Conservation (phyloP, 2,329 filamentous ascomycete genomes). For the Periconia macrospinosa region DNA sequence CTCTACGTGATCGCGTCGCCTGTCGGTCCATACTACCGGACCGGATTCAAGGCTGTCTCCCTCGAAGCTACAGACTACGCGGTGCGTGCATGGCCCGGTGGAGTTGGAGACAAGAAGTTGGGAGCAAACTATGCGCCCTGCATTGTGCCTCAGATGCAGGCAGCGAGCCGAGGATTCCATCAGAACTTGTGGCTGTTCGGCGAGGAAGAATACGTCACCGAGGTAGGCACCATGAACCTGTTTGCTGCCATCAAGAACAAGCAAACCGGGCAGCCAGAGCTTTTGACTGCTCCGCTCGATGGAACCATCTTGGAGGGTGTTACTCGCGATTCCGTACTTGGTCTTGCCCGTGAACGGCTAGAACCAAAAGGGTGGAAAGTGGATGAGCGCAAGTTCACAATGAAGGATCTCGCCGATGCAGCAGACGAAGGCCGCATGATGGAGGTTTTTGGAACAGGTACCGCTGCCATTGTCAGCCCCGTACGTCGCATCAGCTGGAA, state of each 20-base stretch:
- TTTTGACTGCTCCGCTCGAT: slow-evolving; percentile 92
- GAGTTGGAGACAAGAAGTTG: slow-evolving; percentile 97
- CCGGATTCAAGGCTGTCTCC: slow-evolving; percentile 95
- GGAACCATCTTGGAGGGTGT: slow-evolving; percentile 96
- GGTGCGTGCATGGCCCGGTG: slow-evolving; percentile 95
- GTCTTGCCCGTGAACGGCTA: slow-evolving; percentile 80
- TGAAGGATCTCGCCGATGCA: slow-evolving; percentile 81
- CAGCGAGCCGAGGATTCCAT: slow-evolving; percentile 88
- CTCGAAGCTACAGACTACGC: slow-evolving; percentile 96
- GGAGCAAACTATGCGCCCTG: slow-evolving; percentile 99
- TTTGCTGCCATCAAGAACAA: slow-evolving; percentile 85
- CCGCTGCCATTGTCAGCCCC: slow-evolving; percentile 90
- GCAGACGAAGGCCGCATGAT: slow-evolving; percentile 81
- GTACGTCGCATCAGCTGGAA: slow-evolving; percentile 89
- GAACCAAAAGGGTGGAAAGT: slow-evolving; percentile 85
- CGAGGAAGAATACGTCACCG: slow-evolving; percentile 91
- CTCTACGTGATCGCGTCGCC: slow-evolving; percentile 95
- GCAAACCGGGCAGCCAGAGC: slow-evolving; percentile 85
- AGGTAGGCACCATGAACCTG: slow-evolving; percentile 99
- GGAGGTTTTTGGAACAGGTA: slow-evolving; percentile 92
- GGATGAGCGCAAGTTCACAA: slow-evolving; percentile 87
- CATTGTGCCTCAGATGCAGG: slow-evolving; percentile 93
- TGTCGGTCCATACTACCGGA: slow-evolving; percentile 96
- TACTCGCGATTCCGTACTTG: slow-evolving; percentile 87
- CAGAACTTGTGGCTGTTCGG: slow-evolving; percentile 99